Evolutionary conservation across 163 green algal genomes (phyloP).

Genomic region (Scenedesmus sp.): DNA sequence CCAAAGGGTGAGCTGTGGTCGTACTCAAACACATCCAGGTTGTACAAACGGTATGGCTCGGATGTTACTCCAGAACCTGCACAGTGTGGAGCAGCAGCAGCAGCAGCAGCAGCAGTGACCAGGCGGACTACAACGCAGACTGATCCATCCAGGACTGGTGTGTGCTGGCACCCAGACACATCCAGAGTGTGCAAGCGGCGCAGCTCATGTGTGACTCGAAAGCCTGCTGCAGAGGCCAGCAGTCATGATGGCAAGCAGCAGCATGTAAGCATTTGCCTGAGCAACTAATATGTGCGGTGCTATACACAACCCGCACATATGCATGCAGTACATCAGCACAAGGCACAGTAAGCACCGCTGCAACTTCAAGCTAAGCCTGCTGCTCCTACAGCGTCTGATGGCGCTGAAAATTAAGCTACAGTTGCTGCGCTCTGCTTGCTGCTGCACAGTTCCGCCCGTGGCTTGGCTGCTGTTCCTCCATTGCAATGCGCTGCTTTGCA

Average conservation of each 20-base stretch:
- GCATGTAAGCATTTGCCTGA: neutral
- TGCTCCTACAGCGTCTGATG: neutral
- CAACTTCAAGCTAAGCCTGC: neutral
- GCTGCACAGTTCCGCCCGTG: neutral
- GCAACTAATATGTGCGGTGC: too few relatives aligned
- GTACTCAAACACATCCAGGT: slow-evolving; percentile 99
- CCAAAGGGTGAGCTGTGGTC: slow-evolving; percentile 93
- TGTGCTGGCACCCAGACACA: too few relatives aligned
- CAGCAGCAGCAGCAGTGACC: neutral
- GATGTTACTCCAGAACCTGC: slow-evolving; percentile 52
- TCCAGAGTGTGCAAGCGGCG: too few relatives aligned
- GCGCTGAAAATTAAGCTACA: too few relatives aligned
- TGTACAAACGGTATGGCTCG: slow-evolving; percentile 99
- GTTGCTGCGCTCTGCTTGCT: neutral
- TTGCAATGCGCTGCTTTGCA: neutral
- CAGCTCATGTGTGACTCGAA: too few relatives aligned
- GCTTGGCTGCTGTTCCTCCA: neutral
- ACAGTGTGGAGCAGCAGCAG: neutral
- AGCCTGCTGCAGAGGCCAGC: too few relatives aligned
- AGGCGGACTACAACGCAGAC: neutral
- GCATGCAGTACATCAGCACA: neutral
- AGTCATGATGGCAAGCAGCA: neutral
- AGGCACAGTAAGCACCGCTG: neutral
- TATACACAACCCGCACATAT: too few relatives aligned
- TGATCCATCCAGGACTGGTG: neutral